phyloP scores from a whole-genome alignment of 306 rosid species.

The Hylodesmum podocarpum region DNA sequence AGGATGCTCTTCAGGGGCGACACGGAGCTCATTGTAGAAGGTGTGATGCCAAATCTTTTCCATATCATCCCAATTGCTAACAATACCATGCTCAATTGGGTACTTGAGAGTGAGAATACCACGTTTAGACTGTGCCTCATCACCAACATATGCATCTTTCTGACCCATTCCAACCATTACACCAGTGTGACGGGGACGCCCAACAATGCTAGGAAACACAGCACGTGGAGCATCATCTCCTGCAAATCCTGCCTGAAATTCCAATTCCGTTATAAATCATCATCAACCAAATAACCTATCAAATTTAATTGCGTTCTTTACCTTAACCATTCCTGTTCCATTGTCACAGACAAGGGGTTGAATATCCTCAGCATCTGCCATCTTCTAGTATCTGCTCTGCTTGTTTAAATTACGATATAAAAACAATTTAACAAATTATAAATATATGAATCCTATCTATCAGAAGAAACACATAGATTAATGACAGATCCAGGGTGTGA shows the following conservation, averaged over 20 bases:
- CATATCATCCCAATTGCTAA: constrained; percentile 58
- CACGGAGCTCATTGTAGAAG: constrained; percentile 95
- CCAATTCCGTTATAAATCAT: too few relatives aligned
- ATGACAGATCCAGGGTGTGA: too few relatives aligned
- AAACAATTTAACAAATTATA: too few relatives aligned
- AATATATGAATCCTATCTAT: too few relatives aligned
- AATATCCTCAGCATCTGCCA: constrained; percentile 96
- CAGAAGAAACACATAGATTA: too few relatives aligned
- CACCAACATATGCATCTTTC: constrained; percentile 54
- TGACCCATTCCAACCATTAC: constrained; percentile 98
- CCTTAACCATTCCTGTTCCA: constrained; percentile 98
- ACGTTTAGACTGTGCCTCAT: constrained; percentile 88
- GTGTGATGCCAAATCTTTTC: constrained; percentile 51
- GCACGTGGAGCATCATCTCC: constrained; percentile 96
- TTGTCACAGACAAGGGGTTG: constrained; percentile 94
- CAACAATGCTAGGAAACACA: constrained; percentile 85
- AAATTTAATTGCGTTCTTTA: constrained; percentile 20
- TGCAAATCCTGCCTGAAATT: constrained; percentile 80
- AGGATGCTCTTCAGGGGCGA: constrained; percentile 94
- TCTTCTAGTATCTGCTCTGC: constrained; percentile 50
- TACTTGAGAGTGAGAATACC: constrained; percentile 86
- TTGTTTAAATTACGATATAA: background rate
- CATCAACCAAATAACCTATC: too few relatives aligned
- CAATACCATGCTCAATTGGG: constrained; percentile 93
- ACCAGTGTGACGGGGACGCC: constrained; percentile 94